A percentile compares a stretch with the other conserved stretches of the same genome.
These are phyloP conservation scores for Plasmodium inui DNA, from an alignment of 169 alveolate genomes.

Conservation along the genomic window DNA sequence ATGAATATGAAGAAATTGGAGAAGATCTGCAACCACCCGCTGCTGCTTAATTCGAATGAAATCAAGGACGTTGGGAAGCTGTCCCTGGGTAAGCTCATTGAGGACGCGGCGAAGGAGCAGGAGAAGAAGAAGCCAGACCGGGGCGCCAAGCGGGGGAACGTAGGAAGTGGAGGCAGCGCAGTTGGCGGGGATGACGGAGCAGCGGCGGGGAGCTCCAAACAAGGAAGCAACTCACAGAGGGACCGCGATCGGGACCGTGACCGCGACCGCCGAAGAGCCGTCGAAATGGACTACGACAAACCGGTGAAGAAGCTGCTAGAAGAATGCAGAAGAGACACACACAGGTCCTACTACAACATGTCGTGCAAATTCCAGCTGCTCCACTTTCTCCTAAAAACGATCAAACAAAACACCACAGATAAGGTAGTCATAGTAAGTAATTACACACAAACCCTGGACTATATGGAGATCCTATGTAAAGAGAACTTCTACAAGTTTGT, in stretches of 20 bases:
- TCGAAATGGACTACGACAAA: slow-evolving; percentile 49
- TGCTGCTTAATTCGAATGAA: slow-evolving; percentile 20
- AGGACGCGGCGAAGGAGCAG: slow-evolving; percentile 31
- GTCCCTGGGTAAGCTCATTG: slow-evolving; percentile 74
- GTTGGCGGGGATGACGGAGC: background rate
- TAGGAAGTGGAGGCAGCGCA: background rate
- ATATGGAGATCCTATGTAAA: slow-evolving; percentile 89
- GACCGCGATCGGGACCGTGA: background rate
- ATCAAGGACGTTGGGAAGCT: slow-evolving; percentile 81
- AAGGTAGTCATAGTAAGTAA: slow-evolving; percentile 92
- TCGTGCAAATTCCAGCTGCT: slow-evolving; percentile 79
- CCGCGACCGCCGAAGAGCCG: slow-evolving; percentile 3
- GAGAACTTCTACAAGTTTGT: slow-evolving; percentile 88
- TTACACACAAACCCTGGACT: slow-evolving; percentile 93
- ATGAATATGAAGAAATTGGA: slow-evolving; percentile 54
- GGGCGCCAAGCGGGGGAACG: background rate
- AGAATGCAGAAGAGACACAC: slow-evolving; percentile 40
- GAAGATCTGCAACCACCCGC: slow-evolving; percentile 46
- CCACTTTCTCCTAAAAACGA: slow-evolving; percentile 82
- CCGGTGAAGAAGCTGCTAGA: slow-evolving; percentile 54
- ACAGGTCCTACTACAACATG: slow-evolving; percentile 48
- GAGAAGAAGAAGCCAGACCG: slow-evolving; percentile 5
- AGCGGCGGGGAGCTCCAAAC: too few species aligned
- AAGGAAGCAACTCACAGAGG: background rate
- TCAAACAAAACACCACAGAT: slow-evolving; percentile 86